Base-by-base conservation (phyloP, 768 basidiomycete species). In the Strobilomyces echinocephalus region DNA sequence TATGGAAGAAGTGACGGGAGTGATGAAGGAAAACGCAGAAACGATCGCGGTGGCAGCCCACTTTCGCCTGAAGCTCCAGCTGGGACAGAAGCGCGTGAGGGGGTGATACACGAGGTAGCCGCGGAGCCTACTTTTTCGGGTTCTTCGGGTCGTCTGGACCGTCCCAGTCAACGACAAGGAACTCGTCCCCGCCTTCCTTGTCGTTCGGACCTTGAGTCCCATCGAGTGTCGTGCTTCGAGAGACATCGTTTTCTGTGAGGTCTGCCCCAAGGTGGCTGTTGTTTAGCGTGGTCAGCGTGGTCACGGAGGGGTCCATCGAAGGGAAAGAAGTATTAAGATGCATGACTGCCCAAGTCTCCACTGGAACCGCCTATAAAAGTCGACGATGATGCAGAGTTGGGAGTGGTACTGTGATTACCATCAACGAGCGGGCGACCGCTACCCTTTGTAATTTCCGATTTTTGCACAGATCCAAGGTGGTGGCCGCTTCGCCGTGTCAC, bases 1-100 rank as follows among this genome's bases (percentile, higher is more conserved):
- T 82, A 88, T 88, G 5, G 86, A 80, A 5, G 88, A 91, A 0
- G 87, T 82, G 0, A 89, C 73, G 0, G 87, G 84, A 8, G 74
- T 75, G 34, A 87, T 84, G 62, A 87, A 84, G 0, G 86, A 84
- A 63, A 85, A 88, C 0, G 75, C 72, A 0, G 86, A 86, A 0
- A 87, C 80, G 28, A 86, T 74, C n/a, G 76, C 57, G 0, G 83
- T 85, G 0, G 80, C 81, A 0, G 74, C 77, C 87, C 85, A 87
- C 74, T 85, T 88, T 59, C 71, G 72, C 28, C 63, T 72, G 49
- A 73, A 76, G 4, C 73, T 62, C 85, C 86, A 87, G 62, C 86
- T 66, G 83, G 50, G 10, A 43, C 3, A 28, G 40, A 20, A 6
- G n/a, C 1, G 2, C 1, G 6, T 54, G 34, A 56, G 57, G 7